Evolutionary conservation across 371 early-diverging fungal genomes (phyloP).

Genomic region (Mortierella sp.): DNA sequence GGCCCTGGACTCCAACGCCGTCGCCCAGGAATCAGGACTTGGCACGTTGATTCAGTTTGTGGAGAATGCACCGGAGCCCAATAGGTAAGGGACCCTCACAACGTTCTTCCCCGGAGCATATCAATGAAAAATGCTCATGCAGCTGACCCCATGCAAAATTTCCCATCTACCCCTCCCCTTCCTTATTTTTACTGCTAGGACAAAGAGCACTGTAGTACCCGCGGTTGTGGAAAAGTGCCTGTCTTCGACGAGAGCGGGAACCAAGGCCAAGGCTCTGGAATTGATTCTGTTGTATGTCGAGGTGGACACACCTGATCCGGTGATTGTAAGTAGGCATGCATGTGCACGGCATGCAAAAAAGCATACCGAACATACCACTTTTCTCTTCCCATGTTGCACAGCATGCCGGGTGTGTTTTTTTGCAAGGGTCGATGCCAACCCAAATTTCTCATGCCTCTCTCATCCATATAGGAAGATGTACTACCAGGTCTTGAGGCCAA

Average conservation of each 20-base stretch:
- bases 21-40: constrained; percentile 92
- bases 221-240: constrained; percentile 91
- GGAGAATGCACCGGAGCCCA: constrained; percentile 82
- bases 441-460: neutral
- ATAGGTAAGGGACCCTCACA: constrained; percentile 62
- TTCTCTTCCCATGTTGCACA: too few relatives aligned
- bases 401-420: neutral
- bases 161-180: neutral
- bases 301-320: constrained; percentile 84
- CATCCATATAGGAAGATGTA: constrained; percentile 71
- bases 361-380: too few relatives aligned
- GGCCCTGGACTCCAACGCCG: constrained; percentile 87
- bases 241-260: constrained; percentile 83
- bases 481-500: constrained; percentile 85
- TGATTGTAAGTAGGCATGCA: constrained; percentile 68
- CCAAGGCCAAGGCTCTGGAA: constrained; percentile 82
- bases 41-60: constrained; percentile 79
- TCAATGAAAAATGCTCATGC: neutral
- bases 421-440: neutral
- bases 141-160: too few relatives aligned
- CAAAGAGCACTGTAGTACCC: constrained; percentile 79
- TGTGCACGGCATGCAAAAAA: neutral
- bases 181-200: constrained; percentile 54
- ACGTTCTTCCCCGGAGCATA: too few relatives aligned
- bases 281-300: constrained; percentile 88